Conservation (phyloP, 169 alveolate genomes). For the Theileria equi region DNA sequence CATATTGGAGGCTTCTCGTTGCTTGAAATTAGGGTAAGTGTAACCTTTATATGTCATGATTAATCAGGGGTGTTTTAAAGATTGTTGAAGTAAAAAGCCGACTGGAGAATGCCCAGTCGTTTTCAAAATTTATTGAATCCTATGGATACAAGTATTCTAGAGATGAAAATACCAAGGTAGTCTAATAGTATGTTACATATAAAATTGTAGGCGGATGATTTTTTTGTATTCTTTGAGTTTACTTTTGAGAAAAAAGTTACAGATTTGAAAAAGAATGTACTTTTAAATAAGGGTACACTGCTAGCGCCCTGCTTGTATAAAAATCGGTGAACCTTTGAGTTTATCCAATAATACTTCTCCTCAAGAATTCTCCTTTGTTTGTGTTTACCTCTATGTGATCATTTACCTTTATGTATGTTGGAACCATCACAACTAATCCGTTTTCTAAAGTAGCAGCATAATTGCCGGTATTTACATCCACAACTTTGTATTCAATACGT, state of each 20-base stretch:
- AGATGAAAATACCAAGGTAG: conserved; percentile 4
- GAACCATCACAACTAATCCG: conserved; percentile 45
- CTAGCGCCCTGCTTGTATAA: conserved; percentile 67
- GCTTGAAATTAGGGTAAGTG: conserved; percentile 56
- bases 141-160: conserved; percentile 24
- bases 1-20: conserved; percentile 75
- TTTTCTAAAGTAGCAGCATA: conserved; percentile 62
- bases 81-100: conserved; percentile 55
- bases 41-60: background rate
- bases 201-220: conserved; percentile 15
- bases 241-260: background rate
- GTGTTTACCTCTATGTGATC: conserved; percentile 52
- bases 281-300: background rate
- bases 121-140: conserved; percentile 8
- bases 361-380: conserved; percentile 44
- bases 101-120: background rate
- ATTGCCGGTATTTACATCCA: conserved; percentile 39
- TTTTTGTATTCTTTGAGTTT: conserved; percentile 30
- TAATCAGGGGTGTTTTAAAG: conserved; percentile 39
- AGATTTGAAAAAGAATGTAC: background rate
- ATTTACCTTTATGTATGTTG: conserved; percentile 51
- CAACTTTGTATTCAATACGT: conserved; percentile 44
- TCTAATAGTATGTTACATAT: background rate
- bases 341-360: conserved; percentile 31
- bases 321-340: conserved; percentile 32